Evolutionary conservation across 73 alveolate genomes (phyloP), one percentile per base, ranked within the genome.

Genomic region (Durusdinium trenchii): DNA sequence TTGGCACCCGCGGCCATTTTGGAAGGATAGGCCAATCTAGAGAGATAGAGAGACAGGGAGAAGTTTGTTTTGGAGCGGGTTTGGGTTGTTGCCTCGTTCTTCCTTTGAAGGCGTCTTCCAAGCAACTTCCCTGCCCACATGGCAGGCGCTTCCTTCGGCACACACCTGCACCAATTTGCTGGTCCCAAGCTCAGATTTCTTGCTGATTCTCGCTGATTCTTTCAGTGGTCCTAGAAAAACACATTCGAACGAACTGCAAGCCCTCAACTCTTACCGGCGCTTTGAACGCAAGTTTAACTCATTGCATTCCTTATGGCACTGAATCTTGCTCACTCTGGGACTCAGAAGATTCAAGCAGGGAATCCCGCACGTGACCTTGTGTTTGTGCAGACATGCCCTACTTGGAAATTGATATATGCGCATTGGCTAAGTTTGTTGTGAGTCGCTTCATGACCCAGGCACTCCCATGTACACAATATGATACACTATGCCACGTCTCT

Each of bases 161-260:
- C 97, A 90, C 57, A 90, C 97, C 36, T 90, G 97, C 75, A 90
- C 97, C 43, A 90, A 90, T 46, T 51, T 90, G 52, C 97, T 90
- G 73, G 97, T 75, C 26, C 51, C 48, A 16, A 35, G 36, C 84
- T 30, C 67, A 40, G 95, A 45, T 28, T 82, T 12, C 5, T 23
- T 35, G 36, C 32, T 9, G 38, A 6, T 35, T 6, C 76, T 12
- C 32, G 76, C n/a, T n/a, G n/a, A n/a, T n/a, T n/a, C n/a, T n/a
- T 20, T 35, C 38, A 12, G 18, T 20, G 32, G 38, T 38, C 16
- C 9, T 38, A 4, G 76, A 35, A 23, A 40, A 40, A 62, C 18
- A 62, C 40, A 9, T 4, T 62, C 38, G 6, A 62, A 9, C 18
- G 76, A 4, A 35, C 32, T 23, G 40, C 76, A 5, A 62, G 76